These are phyloP conservation scores for Pichia ethanolica DNA, from an alignment of 805 yeast species.

Conservation along the genomic window DNA sequence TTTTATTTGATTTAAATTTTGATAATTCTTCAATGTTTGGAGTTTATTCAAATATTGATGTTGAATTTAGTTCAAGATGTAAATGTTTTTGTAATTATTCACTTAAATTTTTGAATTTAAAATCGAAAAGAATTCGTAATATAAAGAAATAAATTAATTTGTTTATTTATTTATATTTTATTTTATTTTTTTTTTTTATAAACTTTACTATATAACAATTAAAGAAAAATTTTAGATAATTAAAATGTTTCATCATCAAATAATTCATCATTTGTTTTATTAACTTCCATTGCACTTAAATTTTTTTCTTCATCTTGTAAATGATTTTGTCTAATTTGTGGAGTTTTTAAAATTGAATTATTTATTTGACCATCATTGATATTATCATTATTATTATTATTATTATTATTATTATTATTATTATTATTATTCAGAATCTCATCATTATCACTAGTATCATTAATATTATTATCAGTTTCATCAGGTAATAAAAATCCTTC, in stretches of 20 bases:
- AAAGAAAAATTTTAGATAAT: neutral
- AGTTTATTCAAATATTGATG: constrained; percentile 1
- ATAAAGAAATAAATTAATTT: neutral
- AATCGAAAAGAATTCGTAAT: neutral
- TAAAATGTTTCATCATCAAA: constrained; percentile 11
- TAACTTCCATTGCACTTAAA: neutral
- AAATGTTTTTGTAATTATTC: neutral
- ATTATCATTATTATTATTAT: neutral
- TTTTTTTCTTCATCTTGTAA: neutral
- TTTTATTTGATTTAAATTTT: neutral
- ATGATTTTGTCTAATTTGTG: neutral
- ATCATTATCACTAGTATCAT: neutral
- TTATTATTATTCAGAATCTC: neutral
- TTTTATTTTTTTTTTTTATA: too few relatives aligned
- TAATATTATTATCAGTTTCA: constrained; percentile 12
- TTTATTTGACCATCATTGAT: neutral
- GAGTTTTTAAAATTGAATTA: neutral
- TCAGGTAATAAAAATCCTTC: constrained; percentile 73
- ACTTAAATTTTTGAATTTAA: neutral
- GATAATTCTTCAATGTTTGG: neutral
- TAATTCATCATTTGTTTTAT: neutral
- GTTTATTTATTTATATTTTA: too few relatives aligned
- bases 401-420: neutral
- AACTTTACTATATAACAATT: too few relatives aligned
- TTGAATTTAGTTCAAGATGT: neutral